Evolutionary conservation across 2,329 filamentous ascomycete species (phyloP), one percentile per base, ranked within the genome.

Genomic region (Trichophyton schoenleinii): DNA sequence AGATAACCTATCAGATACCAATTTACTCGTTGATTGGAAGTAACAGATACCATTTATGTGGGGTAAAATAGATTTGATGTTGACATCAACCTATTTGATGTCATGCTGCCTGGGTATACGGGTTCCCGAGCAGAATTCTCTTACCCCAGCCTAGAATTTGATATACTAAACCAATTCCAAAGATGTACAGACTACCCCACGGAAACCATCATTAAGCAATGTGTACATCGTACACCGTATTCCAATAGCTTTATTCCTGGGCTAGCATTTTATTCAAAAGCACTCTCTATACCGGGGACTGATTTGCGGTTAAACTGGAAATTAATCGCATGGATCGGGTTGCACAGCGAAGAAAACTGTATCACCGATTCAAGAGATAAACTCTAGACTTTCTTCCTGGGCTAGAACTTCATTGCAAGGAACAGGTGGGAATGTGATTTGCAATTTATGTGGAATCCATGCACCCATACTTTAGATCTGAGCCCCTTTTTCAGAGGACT

Each of bases 271-370:
- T 53, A 48, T 36, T 38, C 9, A 38, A 62, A 63, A 94, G 88
- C 89, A 1, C 77, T 31, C 92, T 7, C 85, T 82, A 49, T 95
- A 89, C 76, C 94, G 72, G 88, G 95, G 64, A 77, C 84, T 0
- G 86, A 95, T 70, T 95, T 87, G 83, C 95, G 90, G 90, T 77
- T 95, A n/a, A 90, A 73, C 79, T 95, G 1, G 89, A 94, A 66
- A 85, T 78, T 58, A 87, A 2, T 95, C 95, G 70, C 75, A 74
- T 31, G 53, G 68, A 79, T 0, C 83, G 87, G 22, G 85, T 95
- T 65, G 78, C 79, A 3, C 83, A 91, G 69, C 86, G 90, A 18
- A 81, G 84, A 68, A 76, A 74, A 0, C 79, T 95, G 0, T 87
- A 85, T 68, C 75, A 75, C 9, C 75, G 85, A 62, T 79, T 92